Base-by-base conservation (phyloP, 495 filamentous ascomycete species). In the Tuber indicum region DNA sequence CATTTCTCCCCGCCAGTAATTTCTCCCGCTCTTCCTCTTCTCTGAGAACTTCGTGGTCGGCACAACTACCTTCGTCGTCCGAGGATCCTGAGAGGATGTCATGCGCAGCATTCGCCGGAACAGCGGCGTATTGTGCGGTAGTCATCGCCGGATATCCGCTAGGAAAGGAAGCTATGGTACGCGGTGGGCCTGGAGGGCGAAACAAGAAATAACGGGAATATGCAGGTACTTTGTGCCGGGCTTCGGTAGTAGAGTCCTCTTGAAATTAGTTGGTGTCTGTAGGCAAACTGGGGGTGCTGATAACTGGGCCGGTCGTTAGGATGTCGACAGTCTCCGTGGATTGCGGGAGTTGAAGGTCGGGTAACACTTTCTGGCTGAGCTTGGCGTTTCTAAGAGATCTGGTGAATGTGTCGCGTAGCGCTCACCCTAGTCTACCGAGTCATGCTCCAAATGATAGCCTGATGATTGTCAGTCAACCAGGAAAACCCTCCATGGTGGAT, bases 11-110 rank as follows among this genome's bases (percentile, higher is more conserved):
- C 52, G 89, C 85, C 52, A 98, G 87, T 69, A 97, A 84, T 77
- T 91, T 89, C 81, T 96, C 94, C 71, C 91, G 86, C 82, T 98
- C 94, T 75, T 97, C 94, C 85, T 98, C 94, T 78, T 96, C 93
- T 69, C 92, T 88, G 76, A 97, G 84, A 0, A 97, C 91, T n/a
- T 90, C 87, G 16, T 47, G 71, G 9, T 81, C 73, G 3, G 76
- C 81, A 36, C 43, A 75, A 32, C 44, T 46, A 26, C 19, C 58
- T 23, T 74, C 76, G 21, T 52, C 73, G 42, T 74, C 71, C 0
- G 82, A 78, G 45, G 62, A n/a, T 0, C 58, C 46, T 0, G 73
- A 52, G 70, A 72, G 46, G 9, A 46, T 47, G 32, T 75, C 79
- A 69, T 36, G 26, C 16, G 71, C 44, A 2, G 46, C 46, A 46